Evolutionary conservation across 805 yeast genomes (phyloP).

Genomic region (Saccharomycopsis olivae): DNA sequence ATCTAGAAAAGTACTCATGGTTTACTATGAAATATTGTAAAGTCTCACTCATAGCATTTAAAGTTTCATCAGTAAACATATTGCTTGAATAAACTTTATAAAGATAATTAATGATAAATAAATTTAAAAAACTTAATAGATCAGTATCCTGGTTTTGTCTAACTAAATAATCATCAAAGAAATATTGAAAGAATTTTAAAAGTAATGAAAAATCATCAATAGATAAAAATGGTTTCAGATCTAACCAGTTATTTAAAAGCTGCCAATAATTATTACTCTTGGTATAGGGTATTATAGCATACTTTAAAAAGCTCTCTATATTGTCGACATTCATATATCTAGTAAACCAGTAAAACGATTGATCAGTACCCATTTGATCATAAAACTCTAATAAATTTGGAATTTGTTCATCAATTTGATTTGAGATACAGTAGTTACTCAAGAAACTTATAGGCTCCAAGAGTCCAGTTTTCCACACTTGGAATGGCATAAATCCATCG

Average conservation of each 20-base stretch:
- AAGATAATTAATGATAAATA: constrained; percentile 7
- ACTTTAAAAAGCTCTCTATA: constrained; percentile 7
- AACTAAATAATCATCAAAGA: constrained; percentile 15
- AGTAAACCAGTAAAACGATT: constrained; percentile 7
- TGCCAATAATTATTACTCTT: constrained; percentile 14
- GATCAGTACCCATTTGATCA: neutral
- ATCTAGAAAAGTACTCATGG: constrained; percentile 10
- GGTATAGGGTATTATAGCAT: constrained; percentile 11
- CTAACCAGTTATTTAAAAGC: constrained; percentile 14
- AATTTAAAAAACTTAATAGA: constrained; percentile 10
- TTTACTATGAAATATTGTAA: constrained; percentile 13
- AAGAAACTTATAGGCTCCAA: constrained; percentile 11
- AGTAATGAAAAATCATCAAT: constrained; percentile 9
- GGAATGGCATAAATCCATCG: neutral
- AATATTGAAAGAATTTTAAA: constrained; percentile 12
- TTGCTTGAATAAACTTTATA: constrained; percentile 13
- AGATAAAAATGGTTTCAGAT: neutral
- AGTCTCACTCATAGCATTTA: constrained; percentile 14
- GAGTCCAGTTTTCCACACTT: constrained; percentile 8
- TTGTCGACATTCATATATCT: constrained; percentile 6
- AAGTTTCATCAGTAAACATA: constrained; percentile 8
- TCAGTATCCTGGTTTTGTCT: constrained; percentile 9
- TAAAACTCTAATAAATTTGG: constrained; percentile 12
- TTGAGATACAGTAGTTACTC: constrained; percentile 1
- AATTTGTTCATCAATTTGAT: neutral